These are phyloP conservation scores for Ganoderma lucidum DNA, from an alignment of 1,284 basidiomycete genomes.

Conservation along the genomic window DNA sequence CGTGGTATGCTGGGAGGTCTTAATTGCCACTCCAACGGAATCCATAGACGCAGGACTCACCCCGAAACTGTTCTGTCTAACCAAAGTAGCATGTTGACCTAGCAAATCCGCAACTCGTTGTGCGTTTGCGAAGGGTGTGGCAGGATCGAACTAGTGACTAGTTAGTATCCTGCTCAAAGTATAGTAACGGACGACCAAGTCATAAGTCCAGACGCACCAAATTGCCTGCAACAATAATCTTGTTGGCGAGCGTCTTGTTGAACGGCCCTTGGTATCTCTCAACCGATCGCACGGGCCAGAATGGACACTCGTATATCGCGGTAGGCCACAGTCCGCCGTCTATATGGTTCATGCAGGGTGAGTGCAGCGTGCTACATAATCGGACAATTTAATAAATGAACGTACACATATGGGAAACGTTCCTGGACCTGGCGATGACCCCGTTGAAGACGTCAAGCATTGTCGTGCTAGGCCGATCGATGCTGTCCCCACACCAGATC, in stretches of 20 bases:
- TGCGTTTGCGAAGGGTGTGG: slow-evolving; percentile 33
- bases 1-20: background rate
- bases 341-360: background rate
- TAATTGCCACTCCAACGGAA: background rate
- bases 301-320: slow-evolving; percentile 18
- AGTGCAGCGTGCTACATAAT: no score
- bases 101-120: slow-evolving; percentile 23
- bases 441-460: slow-evolving; percentile 29
- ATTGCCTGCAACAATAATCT: slow-evolving; percentile 32
- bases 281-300: slow-evolving; percentile 35
- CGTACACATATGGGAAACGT: slow-evolving; percentile 31
- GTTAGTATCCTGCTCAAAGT: background rate
- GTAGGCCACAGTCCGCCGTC: slow-evolving; percentile 22
- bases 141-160: slow-evolving; percentile 29
- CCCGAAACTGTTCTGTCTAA: slow-evolving; percentile 34
- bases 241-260: slow-evolving; percentile 34
- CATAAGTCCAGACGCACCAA: slow-evolving; percentile 15
- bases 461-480: slow-evolving; percentile 27
- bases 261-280: slow-evolving; percentile 37
- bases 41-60: slow-evolving; percentile 18
- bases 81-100: slow-evolving; percentile 28
- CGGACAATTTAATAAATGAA: background rate
- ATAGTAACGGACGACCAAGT: no score
- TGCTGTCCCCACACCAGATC: slow-evolving; percentile 31
- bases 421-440: slow-evolving; percentile 21